These are phyloP conservation scores for Neopestalotiopsis clavispora DNA, from an alignment of 2,329 filamentous ascomycete genomes.

Conservation along the genomic window DNA sequence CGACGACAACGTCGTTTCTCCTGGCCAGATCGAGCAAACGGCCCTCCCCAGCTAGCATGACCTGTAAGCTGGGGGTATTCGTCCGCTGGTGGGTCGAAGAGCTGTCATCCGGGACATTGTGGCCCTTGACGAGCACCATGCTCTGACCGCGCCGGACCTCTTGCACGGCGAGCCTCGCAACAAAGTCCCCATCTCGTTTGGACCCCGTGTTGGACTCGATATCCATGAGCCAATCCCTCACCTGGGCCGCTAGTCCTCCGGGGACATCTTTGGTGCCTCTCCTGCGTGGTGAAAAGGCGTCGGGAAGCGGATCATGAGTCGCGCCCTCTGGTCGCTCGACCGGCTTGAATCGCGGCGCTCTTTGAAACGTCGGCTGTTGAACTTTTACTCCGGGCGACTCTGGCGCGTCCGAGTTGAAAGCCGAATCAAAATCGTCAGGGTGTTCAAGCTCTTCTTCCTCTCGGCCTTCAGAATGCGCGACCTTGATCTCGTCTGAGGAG, in stretches of 20 bases:
- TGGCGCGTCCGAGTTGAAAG: background rate
- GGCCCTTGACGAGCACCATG: constrained; percentile 35
- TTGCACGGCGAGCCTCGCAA: constrained; percentile 28
- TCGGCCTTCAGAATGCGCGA: background rate
- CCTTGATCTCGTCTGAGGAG: background rate
- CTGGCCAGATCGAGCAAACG: constrained; percentile 32
- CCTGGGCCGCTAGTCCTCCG: constrained; percentile 46
- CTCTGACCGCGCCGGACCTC: constrained; percentile 27
- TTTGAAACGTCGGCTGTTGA: constrained; percentile 39
- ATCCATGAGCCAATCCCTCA: constrained; percentile 51
- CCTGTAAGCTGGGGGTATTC: constrained; percentile 4
- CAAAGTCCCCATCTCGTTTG: constrained; percentile 26
- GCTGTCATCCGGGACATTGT: constrained; percentile 8
- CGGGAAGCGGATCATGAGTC: constrained; percentile 37
- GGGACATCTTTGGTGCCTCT: constrained; percentile 39
- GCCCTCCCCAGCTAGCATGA: constrained; percentile 35
- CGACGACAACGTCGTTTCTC: constrained; percentile 30
- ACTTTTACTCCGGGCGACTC: background rate
- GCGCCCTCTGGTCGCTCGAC: constrained; percentile 23
- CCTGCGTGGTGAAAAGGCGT: constrained; percentile 45
- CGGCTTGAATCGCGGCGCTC: constrained; percentile 44
- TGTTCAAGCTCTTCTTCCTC: background rate
- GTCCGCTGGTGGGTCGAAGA: background rate
- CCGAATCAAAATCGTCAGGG: constrained; percentile 1
- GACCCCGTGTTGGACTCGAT: constrained; percentile 39